Percentiles rank a stretch among this genome's conserved stretches.
phyloP scores from a whole-genome alignment of 345 rosid genomes.

The Hibiscus tridactylites region DNA sequence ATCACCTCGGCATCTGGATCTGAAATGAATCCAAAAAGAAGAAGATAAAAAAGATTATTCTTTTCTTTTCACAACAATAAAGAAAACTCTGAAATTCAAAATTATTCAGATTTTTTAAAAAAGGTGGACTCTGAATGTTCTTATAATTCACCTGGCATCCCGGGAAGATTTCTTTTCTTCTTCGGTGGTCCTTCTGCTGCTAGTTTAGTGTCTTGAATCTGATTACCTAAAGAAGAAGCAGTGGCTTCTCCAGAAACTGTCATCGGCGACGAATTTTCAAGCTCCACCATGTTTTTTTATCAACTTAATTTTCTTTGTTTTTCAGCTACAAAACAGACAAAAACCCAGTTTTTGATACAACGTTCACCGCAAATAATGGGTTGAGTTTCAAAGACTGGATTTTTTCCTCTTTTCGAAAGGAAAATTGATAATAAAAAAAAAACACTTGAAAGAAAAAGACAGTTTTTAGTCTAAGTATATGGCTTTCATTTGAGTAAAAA shows the following conservation, averaged over 20 bases:
- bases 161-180: constrained; percentile 76
- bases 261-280: constrained; percentile 33
- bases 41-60: neutral
- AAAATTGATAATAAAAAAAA: neutral
- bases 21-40: constrained; percentile 12
- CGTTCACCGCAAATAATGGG: constrained; percentile 3
- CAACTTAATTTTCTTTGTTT: neutral
- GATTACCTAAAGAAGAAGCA: constrained; percentile 21
- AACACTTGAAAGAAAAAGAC: neutral
- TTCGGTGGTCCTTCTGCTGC: constrained; percentile 20
- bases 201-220: constrained; percentile 20
- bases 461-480: neutral
- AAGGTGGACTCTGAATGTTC: neutral
- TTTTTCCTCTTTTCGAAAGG: neutral
- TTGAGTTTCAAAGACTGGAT: neutral
- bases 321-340: neutral
- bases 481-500: constrained; percentile 8
- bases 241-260: constrained; percentile 34
- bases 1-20: constrained; percentile 74
- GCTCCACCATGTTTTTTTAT: constrained; percentile 22
- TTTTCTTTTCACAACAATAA: neutral
- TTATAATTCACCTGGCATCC: constrained; percentile 58
- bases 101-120: neutral
- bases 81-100: neutral
- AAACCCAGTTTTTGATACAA: constrained; percentile 3